Conservation (phyloP, 2,329 filamentous ascomycete species). For the Fusarium verrucosum region DNA sequence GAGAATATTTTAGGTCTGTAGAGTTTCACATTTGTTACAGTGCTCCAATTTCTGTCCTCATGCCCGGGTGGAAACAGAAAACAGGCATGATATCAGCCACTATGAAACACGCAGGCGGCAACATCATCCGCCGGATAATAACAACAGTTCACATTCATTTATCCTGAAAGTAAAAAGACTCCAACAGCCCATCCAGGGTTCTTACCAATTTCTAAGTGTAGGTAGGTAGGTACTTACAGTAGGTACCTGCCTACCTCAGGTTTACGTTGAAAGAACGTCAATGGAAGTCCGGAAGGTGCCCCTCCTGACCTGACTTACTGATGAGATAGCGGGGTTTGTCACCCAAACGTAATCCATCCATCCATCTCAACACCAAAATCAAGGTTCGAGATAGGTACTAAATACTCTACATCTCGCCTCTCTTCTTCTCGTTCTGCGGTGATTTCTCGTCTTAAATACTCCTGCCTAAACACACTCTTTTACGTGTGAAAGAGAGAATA, state of each 20-base stretch:
- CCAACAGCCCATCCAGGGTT: not conserved
- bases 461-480: not conserved
- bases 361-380: constrained; percentile 30
- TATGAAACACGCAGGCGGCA: not conserved
- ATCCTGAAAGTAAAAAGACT: not conserved
- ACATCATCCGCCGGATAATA: not conserved
- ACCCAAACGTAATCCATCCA: constrained; percentile 28
- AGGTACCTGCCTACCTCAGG: no score
- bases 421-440: not conserved
- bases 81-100: not conserved
- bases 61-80: not conserved
- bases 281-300: not conserved
- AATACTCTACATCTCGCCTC: constrained; percentile 7
- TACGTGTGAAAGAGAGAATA: not conserved
- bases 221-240: no score
- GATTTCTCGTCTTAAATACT: not conserved
- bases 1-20: not conserved
- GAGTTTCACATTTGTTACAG: not conserved
- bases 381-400: constrained; percentile 6
- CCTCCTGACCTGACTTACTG: constrained; percentile 11
- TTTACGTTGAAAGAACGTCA: constrained; percentile 6
- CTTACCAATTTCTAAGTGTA: not conserved
- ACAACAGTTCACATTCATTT: not conserved
- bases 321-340: constrained; percentile 28
- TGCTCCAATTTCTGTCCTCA: not conserved